Evolutionary conservation across 306 rosid genomes (phyloP).

Genomic region (Parietaria judaica): DNA sequence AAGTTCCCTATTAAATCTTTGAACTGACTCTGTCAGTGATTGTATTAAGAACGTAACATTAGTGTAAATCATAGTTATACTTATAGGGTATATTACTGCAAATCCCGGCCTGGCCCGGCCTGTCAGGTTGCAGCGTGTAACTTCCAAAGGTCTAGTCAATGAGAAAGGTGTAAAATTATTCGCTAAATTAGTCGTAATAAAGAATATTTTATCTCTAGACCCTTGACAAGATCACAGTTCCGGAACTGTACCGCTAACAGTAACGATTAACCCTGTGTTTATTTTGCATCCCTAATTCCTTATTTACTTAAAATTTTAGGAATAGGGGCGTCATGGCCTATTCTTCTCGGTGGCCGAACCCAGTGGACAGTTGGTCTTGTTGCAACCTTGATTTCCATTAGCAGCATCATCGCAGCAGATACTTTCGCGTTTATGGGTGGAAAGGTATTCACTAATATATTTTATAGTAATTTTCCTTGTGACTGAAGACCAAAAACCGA

Average conservation of each 20-base stretch:
- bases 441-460: slow-evolving; percentile 46
- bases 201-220: too few relatives aligned
- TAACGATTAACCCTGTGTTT: background rate
- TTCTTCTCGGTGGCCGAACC: slow-evolving; percentile 53
- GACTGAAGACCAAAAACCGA: too few relatives aligned
- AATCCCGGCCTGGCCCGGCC: too few relatives aligned
- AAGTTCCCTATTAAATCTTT: background rate
- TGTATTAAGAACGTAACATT: too few relatives aligned
- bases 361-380: slow-evolving; percentile 98
- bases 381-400: slow-evolving; percentile 74
- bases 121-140: too few relatives aligned
- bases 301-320: slow-evolving; percentile 19
- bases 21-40: too few relatives aligned
- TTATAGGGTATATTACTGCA: too few relatives aligned
- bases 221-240: background rate
- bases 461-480: background rate
- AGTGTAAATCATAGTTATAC: too few relatives aligned
- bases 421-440: slow-evolving; percentile 90
- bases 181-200: too few relatives aligned
- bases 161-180: too few relatives aligned
- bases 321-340: slow-evolving; percentile 44
- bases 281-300: background rate
- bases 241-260: background rate
- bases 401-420: slow-evolving; percentile 91
- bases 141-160: too few relatives aligned